These are phyloP conservation scores for Thuidium tamariscinum DNA, from an alignment of 225 moss, liverwort and hornwort species.

Conservation along the genomic window DNA sequence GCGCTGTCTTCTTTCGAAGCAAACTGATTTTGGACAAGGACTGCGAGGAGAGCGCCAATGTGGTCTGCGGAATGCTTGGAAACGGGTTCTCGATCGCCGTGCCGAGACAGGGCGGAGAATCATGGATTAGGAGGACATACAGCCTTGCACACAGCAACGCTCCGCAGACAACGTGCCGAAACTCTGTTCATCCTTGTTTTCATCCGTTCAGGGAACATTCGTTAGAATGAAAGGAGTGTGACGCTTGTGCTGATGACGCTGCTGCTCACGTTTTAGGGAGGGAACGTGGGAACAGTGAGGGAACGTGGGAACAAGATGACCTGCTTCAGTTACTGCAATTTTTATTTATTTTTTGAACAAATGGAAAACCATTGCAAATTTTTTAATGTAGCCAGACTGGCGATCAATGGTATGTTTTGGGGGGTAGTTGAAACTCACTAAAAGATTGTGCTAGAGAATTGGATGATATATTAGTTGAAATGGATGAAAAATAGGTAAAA, in stretches of 20 bases:
- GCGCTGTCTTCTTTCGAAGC: not conserved
- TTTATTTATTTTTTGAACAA: too few species aligned
- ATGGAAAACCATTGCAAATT: too few species aligned
- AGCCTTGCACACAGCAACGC: not conserved
- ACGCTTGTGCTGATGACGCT: not conserved
- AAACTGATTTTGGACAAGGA: not conserved
- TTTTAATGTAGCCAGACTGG: not conserved
- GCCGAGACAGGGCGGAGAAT: not conserved
- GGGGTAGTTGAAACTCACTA: too few species aligned
- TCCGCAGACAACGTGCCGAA: not conserved
- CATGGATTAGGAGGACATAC: slow-evolving; percentile 11
- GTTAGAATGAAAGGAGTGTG: not conserved
- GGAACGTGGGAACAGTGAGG: not conserved
- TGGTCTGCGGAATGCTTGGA: not conserved
- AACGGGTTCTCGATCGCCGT: not conserved
- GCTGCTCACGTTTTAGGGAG: not conserved
- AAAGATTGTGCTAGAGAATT: not conserved
- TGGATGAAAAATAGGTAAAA: not conserved
- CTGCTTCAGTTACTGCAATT: not conserved
- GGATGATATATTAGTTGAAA: not conserved
- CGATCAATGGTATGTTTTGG: not conserved
- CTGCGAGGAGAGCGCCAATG: not conserved
- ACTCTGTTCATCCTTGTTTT: not conserved
- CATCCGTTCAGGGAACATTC: not conserved
- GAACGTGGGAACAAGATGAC: not conserved